Percentiles rank a stretch among this genome's conserved stretches.
phyloP scores from a whole-genome alignment of 1,139 yeast genomes.

The Saccharomyces pastorianus region DNA sequence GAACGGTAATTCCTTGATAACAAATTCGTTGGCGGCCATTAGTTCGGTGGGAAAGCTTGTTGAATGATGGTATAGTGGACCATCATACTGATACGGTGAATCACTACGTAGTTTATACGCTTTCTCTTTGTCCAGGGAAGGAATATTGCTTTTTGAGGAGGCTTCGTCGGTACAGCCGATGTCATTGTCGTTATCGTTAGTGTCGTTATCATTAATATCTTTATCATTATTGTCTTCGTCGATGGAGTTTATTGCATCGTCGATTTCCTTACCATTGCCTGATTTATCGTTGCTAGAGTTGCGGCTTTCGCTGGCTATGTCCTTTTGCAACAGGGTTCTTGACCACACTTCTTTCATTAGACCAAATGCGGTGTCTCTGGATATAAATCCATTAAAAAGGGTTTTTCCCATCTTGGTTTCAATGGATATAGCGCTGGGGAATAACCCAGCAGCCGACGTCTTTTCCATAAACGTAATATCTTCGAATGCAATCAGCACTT shows the following conservation, averaged over 20 bases:
- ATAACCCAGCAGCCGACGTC: constrained; percentile 77
- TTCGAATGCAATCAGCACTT: constrained; percentile 58
- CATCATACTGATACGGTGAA: constrained; percentile 16
- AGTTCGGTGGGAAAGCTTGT: constrained; percentile 41
- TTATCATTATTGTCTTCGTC: constrained; percentile 5
- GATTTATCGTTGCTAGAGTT: constrained; percentile 23
- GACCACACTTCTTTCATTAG: constrained; percentile 59
- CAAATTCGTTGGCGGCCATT: constrained; percentile 48
- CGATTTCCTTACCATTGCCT: constrained; percentile 15
- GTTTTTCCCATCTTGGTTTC: constrained; percentile 57
- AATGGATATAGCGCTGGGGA: constrained; percentile 84
- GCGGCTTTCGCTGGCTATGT: constrained; percentile 14
- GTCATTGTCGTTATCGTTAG: constrained; percentile 23
- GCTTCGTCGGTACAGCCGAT: constrained; percentile 9
- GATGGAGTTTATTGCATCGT: not conserved
- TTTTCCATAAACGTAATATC: constrained; percentile 74
- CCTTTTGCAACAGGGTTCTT: constrained; percentile 11
- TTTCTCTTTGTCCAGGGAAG: not conserved
- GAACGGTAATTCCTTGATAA: constrained; percentile 44
- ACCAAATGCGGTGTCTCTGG: constrained; percentile 72
- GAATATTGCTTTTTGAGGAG: not conserved
- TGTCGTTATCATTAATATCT: constrained; percentile 22
- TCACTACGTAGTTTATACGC: constrained; percentile 27
- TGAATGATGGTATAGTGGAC: constrained; percentile 41
- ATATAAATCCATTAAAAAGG: constrained; percentile 80